These are phyloP conservation scores for Galeopsis tetrahit DNA, from an alignment of 257 asterid species.

Conservation along the genomic window DNA sequence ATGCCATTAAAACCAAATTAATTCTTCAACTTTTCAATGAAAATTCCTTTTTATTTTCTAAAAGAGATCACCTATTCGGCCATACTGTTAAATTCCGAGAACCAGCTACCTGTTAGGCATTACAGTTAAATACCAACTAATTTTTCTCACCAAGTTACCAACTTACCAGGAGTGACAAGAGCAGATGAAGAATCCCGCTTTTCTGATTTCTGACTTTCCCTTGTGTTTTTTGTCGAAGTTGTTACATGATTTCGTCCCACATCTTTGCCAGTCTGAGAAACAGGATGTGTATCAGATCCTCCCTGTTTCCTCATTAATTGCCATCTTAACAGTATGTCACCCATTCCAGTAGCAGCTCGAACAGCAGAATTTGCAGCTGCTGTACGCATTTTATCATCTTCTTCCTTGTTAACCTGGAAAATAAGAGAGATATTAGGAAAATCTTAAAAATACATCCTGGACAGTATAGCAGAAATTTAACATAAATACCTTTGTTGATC, in stretches of 20 bases:
- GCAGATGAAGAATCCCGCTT: conserved; percentile 46
- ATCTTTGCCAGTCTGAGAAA: conserved; percentile 65
- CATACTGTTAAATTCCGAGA: not conserved
- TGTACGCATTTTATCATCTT: conserved; percentile 94
- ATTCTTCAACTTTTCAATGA: not conserved
- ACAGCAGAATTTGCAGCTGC: conserved; percentile 99
- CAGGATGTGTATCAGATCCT: conserved; percentile 61
- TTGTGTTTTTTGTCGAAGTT: conserved; percentile 52
- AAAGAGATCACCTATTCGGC: not conserved
- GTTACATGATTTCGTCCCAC: conserved; percentile 47
- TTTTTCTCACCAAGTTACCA: not conserved
- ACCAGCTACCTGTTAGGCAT: not conserved
- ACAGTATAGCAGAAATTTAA: conserved; percentile 30
- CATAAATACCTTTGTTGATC: conserved; percentile 59
- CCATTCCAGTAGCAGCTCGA: conserved; percentile 95
- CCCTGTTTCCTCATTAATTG: conserved; percentile 95
- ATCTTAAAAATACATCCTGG: too few species aligned
- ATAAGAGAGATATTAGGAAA: too few species aligned
- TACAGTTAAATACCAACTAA: conserved; percentile 4
- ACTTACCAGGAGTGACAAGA: conserved; percentile 59
- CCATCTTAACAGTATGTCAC: conserved; percentile 92
- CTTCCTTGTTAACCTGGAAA: conserved; percentile 84
- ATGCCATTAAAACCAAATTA: not conserved
- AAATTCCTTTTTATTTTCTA: not conserved
- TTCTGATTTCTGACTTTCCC: conserved; percentile 72